Evolutionary conservation across 176 grass and related monocot genomes (phyloP), one percentile per base, ranked within the genome.

Genomic region (Tuctoria greenei): DNA sequence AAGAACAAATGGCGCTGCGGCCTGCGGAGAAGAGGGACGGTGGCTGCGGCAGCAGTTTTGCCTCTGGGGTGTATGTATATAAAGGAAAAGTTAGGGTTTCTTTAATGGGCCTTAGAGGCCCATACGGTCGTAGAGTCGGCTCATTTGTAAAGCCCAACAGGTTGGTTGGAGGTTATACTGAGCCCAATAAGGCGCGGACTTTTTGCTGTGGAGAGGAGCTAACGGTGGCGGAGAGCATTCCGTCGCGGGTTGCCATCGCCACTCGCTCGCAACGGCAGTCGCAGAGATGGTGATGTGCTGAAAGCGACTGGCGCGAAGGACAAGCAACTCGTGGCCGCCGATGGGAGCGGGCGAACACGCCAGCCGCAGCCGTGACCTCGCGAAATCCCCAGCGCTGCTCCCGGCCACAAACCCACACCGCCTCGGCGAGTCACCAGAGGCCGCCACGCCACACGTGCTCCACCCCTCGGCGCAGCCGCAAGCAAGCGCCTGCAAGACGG

Each of bases 41-140:
- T 1, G 45, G 42, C 4, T 63, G 63, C 14, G 57, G 56, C 11
- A 0, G 49, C 2, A 18, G 0, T 0, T 1, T 0, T 34, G 34
- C 0, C 3, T 21, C 3, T 8, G 8, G 51, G 8, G 9, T 6
- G 24, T 12, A 1, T 10, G 14, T 73, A 69, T 87, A 87, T 82
- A 83, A 7, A 10, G 58, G 13, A 0, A 54, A 17, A 35, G n/a
- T n/a, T 88, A 88, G 86, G 86, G 75, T 88, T 88, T 83, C 20
- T n/a, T 7, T 40, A 26, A 26, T 2, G 27, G 69, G 31, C 49
- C 23, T 58, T 27, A 1, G 4, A 49, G 59, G 20, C 59, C 27
- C 58, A 64, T 36, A 8, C 23, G 2, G 10, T 15, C 2, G 4
- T 36, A 10, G 0, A 13, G 21, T 58, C 12, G 10, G 55, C 55